Conservation (phyloP, 768 basidiomycete species). For the Leucosporidium scottii region DNA sequence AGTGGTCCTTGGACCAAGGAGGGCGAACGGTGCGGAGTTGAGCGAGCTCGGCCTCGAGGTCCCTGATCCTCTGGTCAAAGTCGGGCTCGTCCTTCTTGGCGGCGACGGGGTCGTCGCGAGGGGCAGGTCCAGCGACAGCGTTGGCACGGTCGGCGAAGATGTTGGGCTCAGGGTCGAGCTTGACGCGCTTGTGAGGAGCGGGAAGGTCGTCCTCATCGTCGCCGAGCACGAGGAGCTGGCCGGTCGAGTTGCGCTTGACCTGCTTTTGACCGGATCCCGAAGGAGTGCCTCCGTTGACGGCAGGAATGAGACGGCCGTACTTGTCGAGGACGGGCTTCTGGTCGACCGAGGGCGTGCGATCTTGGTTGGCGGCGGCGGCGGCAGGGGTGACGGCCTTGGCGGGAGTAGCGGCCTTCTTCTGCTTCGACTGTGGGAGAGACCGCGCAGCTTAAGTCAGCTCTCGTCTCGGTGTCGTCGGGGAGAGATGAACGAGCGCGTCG, state of each 20-base stretch:
- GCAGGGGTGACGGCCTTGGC: not conserved
- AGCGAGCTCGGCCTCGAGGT: not conserved
- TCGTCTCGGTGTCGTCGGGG: no score
- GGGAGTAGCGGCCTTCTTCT: not conserved
- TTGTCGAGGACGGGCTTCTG: constrained; percentile 21
- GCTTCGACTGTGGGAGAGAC: not conserved
- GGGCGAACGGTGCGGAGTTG: not conserved
- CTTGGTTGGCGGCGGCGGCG: not conserved
- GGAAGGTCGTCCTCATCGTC: constrained; percentile 4
- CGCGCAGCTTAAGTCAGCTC: not conserved
- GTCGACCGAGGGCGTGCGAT: not conserved
- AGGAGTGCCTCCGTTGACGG: not conserved
- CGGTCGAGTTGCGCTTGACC: not conserved
- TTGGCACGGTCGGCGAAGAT: not conserved
- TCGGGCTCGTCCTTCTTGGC: not conserved
- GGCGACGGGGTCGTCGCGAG: not conserved
- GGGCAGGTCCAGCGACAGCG: not conserved
- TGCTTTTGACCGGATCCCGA: not conserved
- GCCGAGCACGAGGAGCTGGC: constrained; percentile 2
- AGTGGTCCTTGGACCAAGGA: not conserved
- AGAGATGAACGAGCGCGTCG: not conserved
- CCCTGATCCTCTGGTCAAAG: not conserved
- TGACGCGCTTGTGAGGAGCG: not conserved
- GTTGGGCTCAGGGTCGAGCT: not conserved
- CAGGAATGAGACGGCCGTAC: not conserved